Percentiles rank a stretch among this genome's conserved stretches.
Conservation (phyloP, 768 basidiomycete genomes). For the Asterophora parasitica region DNA sequence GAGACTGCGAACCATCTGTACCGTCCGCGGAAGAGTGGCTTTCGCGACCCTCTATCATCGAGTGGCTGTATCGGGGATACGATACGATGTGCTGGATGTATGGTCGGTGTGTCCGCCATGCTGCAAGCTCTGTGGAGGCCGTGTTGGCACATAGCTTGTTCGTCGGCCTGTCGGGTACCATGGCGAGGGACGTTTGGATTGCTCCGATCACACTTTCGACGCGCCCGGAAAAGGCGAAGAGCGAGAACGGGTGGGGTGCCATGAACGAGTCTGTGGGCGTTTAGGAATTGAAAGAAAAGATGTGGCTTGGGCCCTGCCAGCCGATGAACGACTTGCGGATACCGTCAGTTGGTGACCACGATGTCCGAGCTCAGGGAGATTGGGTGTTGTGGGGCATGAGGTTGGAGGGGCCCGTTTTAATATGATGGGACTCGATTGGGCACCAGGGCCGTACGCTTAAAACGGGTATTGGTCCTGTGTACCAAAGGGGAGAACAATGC, state of each 20-base stretch:
- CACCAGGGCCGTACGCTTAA: conserved; percentile 9
- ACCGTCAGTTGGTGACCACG: background rate
- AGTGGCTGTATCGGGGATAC: background rate
- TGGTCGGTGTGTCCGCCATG: conserved; percentile 6
- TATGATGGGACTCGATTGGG: conserved; percentile 10
- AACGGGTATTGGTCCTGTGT: background rate
- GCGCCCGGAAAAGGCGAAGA: conserved; percentile 5
- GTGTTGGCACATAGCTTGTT: background rate
- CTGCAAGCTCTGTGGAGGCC: background rate
- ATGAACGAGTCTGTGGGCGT: conserved; percentile 1
- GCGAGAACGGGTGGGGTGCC: conserved; percentile 4
- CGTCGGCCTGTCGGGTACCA: background rate
- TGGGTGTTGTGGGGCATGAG: conserved; percentile 2
- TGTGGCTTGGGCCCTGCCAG: too few relatives aligned
- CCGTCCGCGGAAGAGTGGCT: conserved; percentile 5
- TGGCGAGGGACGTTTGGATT: conserved; percentile 2
- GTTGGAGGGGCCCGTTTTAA: conserved; percentile 7
- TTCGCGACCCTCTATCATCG: conserved; percentile 2
- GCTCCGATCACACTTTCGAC: conserved; percentile 5
- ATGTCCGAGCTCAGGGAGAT: background rate
- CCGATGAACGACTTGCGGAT: too few relatives aligned
- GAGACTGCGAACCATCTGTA: conserved; percentile 10
- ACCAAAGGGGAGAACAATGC: conserved; percentile 12
- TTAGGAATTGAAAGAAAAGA: background rate
- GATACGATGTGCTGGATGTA: background rate